Conservation (phyloP, 176 grass and related monocot genomes). For the Eremochloa ophiuroides region DNA sequence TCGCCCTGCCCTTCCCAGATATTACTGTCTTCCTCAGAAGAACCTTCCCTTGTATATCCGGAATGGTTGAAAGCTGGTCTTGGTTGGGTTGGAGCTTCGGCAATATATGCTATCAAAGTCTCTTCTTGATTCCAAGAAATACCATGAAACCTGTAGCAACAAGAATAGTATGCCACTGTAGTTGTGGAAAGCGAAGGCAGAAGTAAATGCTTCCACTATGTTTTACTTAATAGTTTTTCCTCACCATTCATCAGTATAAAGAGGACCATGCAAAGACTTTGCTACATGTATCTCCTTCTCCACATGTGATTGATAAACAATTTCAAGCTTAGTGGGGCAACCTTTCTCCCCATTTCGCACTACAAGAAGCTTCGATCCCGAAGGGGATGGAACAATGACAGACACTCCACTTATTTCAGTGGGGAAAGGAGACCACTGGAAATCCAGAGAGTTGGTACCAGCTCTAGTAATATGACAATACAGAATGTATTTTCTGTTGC, state of each 20-base stretch:
- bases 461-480: conserved; percentile 44
- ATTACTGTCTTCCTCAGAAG: conserved; percentile 37
- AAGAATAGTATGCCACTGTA: background rate
- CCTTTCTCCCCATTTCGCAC: conserved; percentile 55
- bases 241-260: conserved; percentile 62
- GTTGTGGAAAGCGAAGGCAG: background rate
- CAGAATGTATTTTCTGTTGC: conserved; percentile 37
- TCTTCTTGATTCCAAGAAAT: conserved; percentile 81
- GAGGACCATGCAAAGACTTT: conserved; percentile 48
- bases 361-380: conserved; percentile 51
- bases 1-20: conserved; percentile 59
- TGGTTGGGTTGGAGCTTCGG: conserved; percentile 42
- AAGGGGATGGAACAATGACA: conserved; percentile 38
- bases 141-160: conserved; percentile 58
- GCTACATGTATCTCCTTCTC: conserved; percentile 47
- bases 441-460: conserved; percentile 23
- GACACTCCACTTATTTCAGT: conserved; percentile 54
- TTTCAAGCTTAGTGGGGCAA: conserved; percentile 52
- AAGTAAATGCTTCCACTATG: background rate
- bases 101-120: conserved; percentile 52
- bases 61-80: conserved; percentile 33
- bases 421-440: conserved; percentile 71
- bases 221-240: conserved; percentile 14
- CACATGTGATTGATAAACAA: conserved; percentile 39
- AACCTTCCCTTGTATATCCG: conserved; percentile 39